These are phyloP conservation scores for Acanthamoeba lenticulata DNA, from an alignment of 208 protist species.

Conservation along the genomic window DNA sequence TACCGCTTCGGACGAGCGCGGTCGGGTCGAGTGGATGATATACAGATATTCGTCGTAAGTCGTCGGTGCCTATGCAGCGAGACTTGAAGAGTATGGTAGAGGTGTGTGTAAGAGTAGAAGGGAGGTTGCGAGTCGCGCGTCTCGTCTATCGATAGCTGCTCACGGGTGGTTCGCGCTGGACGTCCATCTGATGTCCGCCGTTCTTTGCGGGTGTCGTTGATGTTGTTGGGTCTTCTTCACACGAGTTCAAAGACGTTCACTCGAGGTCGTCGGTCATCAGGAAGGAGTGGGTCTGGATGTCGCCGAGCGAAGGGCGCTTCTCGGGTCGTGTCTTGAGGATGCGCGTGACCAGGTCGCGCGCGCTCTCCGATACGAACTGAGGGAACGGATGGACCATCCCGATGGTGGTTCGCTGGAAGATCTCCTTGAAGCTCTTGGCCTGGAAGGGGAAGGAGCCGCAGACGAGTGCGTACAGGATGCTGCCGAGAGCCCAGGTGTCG, in stretches of 20 bases:
- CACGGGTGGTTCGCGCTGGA: too few relatives aligned
- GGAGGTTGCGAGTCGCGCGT: too few relatives aligned
- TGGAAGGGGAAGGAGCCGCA: constrained; percentile 58
- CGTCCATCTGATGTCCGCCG: too few relatives aligned
- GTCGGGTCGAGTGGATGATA: background rate
- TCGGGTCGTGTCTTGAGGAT: background rate
- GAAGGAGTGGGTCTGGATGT: background rate
- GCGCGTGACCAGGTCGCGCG: constrained; percentile 17
- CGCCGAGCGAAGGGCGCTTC: background rate
- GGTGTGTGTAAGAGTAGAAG: too few relatives aligned
- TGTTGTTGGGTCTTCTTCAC: background rate
- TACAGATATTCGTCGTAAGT: background rate
- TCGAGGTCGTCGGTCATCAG: background rate
- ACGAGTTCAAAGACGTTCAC: too few relatives aligned
- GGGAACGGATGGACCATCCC: constrained; percentile 45
- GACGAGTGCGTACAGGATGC: constrained; percentile 33
- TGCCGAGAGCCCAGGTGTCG: constrained; percentile 42
- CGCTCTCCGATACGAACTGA: background rate
- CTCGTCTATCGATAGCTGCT: background rate
- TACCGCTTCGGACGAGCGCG: too few relatives aligned
- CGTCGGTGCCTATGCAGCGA: background rate
- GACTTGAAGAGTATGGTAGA: background rate
- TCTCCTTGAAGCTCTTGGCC: constrained; percentile 26
- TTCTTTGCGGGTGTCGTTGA: too few relatives aligned
- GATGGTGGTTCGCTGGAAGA: background rate